Percentiles rank a stretch among this genome's conserved stretches.
Conservation (phyloP, 2,329 filamentous ascomycete genomes). For the Paracorniculantispora psalliotae region DNA sequence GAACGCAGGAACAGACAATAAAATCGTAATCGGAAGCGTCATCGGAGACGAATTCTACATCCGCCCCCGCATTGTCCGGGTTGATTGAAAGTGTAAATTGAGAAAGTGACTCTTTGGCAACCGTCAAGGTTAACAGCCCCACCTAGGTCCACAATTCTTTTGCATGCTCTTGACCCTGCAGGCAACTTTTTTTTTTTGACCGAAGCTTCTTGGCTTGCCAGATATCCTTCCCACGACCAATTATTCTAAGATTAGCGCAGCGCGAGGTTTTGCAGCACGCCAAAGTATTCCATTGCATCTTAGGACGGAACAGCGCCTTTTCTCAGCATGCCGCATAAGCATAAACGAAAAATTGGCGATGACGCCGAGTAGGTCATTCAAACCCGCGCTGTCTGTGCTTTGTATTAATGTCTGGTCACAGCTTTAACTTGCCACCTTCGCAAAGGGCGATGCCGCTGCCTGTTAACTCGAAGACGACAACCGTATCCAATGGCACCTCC, state of each 20-base stretch:
- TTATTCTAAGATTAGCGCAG: background rate
- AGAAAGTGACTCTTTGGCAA: too few species aligned
- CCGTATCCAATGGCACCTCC: constrained; percentile 38
- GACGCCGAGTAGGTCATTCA: constrained; percentile 46
- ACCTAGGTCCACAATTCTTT: background rate
- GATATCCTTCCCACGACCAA: background rate
- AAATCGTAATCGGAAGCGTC: too few species aligned
- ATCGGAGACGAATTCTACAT: too few species aligned
- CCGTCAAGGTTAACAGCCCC: too few species aligned
- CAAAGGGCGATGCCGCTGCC: constrained; percentile 49
- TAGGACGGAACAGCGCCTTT: background rate
- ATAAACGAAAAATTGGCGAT: constrained; percentile 59
- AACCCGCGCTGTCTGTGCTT: background rate
- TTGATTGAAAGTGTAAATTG: too few species aligned
- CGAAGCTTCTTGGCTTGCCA: background rate
- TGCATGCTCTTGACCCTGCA: background rate
- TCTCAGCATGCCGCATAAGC: constrained; percentile 78
- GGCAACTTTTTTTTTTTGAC: background rate
- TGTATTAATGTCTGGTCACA: constrained; percentile 21
- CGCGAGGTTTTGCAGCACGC: background rate
- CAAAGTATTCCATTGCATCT: too few species aligned
- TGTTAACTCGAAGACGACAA: constrained; percentile 30
- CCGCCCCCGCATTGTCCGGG: too few species aligned
- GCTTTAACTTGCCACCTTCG: constrained; percentile 46
- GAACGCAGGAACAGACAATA: too few species aligned